phyloP scores from a whole-genome alignment of 805 yeast genomes.

The Metschnikowia colocasiae region DNA sequence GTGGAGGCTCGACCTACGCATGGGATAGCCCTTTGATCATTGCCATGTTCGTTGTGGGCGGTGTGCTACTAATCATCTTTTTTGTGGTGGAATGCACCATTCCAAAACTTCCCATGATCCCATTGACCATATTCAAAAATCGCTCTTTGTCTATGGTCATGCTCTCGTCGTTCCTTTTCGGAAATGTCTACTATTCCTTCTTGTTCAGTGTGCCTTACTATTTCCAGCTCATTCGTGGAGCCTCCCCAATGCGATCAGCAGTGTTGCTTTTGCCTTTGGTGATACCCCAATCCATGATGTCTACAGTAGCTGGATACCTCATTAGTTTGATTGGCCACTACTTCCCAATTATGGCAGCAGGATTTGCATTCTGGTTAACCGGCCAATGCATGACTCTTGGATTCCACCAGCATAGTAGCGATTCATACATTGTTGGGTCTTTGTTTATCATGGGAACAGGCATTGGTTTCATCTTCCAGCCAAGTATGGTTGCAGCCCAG shows the following conservation, averaged over 20 bases:
- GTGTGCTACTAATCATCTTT: slow-evolving; percentile 37
- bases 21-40: slow-evolving; percentile 49
- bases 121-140: slow-evolving; percentile 41
- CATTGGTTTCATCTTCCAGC: slow-evolving; percentile 51
- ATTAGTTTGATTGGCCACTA: slow-evolving; percentile 44
- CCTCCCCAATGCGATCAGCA: slow-evolving; percentile 38
- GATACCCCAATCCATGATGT: slow-evolving; percentile 37
- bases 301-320: slow-evolving; percentile 45
- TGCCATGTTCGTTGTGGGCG: slow-evolving; percentile 33
- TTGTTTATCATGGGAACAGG: slow-evolving; percentile 39
- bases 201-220: slow-evolving; percentile 48
- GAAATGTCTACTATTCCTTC: slow-evolving; percentile 45
- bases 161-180: slow-evolving; percentile 42
- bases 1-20: slow-evolving; percentile 56
- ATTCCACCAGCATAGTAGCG: slow-evolving; percentile 27
- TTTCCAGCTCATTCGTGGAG: slow-evolving; percentile 43
- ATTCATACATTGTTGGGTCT: slow-evolving; percentile 35
- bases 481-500: slow-evolving; percentile 53
- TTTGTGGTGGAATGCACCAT: slow-evolving; percentile 48
- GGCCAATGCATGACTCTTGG: slow-evolving; percentile 39
- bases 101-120: slow-evolving; percentile 53
- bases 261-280: slow-evolving; percentile 39
- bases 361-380: slow-evolving; percentile 40
- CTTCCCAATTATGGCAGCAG: slow-evolving; percentile 37
- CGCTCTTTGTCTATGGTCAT: slow-evolving; percentile 31